Conservation (phyloP, 495 filamentous ascomycete species). For the Podospora anserina region DNA sequence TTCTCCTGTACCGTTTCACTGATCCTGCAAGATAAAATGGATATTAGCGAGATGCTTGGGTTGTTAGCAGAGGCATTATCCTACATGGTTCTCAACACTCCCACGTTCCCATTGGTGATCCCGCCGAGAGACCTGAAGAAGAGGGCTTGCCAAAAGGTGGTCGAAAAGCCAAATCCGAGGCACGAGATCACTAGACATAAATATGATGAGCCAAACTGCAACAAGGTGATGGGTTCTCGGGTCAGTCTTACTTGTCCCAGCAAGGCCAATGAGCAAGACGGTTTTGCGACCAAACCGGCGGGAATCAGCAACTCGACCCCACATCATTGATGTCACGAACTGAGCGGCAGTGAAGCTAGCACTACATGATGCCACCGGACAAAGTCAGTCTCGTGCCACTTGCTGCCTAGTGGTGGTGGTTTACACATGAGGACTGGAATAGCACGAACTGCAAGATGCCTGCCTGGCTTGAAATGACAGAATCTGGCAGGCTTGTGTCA, state of each 20-base stretch:
- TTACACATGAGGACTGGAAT: background rate
- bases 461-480: slow-evolving; percentile 70
- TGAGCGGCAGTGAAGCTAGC: slow-evolving; percentile 79
- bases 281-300: slow-evolving; percentile 68
- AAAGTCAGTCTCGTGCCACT: background rate
- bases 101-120: slow-evolving; percentile 77
- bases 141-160: slow-evolving; percentile 66
- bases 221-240: background rate
- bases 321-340: slow-evolving; percentile 80
- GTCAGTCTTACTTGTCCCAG: slow-evolving; percentile 55
- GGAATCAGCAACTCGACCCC: slow-evolving; percentile 74
- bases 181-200: slow-evolving; percentile 54
- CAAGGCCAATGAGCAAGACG: slow-evolving; percentile 70
- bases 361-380: slow-evolving; percentile 12
- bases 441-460: slow-evolving; percentile 60
- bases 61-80: slow-evolving; percentile 5
- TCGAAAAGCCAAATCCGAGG: slow-evolving; percentile 78
- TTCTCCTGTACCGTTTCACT: slow-evolving; percentile 70
- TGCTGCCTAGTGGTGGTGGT: background rate
- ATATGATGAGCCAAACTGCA: background rate
- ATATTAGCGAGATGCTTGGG: slow-evolving; percentile 9
- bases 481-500: slow-evolving; percentile 58
- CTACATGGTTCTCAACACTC: slow-evolving; percentile 73
- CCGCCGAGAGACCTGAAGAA: slow-evolving; percentile 72
- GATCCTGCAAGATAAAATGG: slow-evolving; percentile 45